Evolutionary conservation across 768 basidiomycete genomes (phyloP).

Genomic region (Bullera alba): DNA sequence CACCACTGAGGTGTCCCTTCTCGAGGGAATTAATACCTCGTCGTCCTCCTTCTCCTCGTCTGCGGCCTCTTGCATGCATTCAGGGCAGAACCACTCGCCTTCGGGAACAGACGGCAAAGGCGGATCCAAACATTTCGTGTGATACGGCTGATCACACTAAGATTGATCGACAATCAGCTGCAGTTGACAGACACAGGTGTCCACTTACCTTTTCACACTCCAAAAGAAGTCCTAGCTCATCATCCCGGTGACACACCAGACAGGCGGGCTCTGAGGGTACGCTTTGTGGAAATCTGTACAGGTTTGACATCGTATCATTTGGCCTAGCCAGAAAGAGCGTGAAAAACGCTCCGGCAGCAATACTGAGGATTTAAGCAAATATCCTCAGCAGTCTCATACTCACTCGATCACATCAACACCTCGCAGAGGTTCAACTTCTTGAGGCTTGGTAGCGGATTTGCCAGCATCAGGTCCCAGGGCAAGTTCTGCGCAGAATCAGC

Average conservation of each 20-base stretch:
- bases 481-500: conserved; percentile 21
- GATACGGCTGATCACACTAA: conserved; percentile 85
- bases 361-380: conserved; percentile 48
- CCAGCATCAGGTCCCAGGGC: conserved; percentile 27
- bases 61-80: conserved; percentile 51
- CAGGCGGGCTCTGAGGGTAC: conserved; percentile 63
- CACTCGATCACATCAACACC: conserved; percentile 75
- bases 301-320: conserved; percentile 56
- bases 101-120: conserved; percentile 70
- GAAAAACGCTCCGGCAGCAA: conserved; percentile 80
- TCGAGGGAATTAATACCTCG: background rate
- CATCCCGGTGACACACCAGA: conserved; percentile 56
- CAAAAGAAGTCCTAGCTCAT: conserved; percentile 57
- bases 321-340: conserved; percentile 75
- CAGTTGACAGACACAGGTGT: background rate
- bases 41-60: conserved; percentile 6
- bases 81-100: conserved; percentile 79
- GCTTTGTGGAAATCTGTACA: conserved; percentile 68
- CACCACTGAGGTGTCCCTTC: background rate
- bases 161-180: background rate
- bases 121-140: conserved; percentile 71
- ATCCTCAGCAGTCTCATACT: conserved; percentile 26
- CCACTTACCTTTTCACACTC: conserved; percentile 78
- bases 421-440: conserved; percentile 57
- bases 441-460: conserved; percentile 59